A percentile compares a stretch with the other conserved stretches of the same genome.
These are phyloP conservation scores for Athelia psychrophila DNA, from an alignment of 1,284 basidiomycete species.

Conservation along the genomic window DNA sequence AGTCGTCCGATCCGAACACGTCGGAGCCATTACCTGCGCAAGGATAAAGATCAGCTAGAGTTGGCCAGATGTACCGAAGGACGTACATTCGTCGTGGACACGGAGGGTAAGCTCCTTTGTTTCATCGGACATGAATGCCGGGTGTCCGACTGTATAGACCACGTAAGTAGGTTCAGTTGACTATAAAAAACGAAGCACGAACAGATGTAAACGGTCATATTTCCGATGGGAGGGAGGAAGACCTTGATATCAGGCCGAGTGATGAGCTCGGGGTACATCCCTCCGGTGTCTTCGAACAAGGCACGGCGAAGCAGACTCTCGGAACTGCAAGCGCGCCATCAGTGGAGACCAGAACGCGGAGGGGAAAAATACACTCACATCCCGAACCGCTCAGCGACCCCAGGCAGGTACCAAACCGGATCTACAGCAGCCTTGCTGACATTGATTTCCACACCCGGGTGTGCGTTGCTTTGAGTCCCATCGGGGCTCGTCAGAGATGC, in stretches of 20 bases:
- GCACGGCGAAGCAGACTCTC: slow-evolving; percentile 85
- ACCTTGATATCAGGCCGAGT: slow-evolving; percentile 94
- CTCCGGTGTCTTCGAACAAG: slow-evolving; percentile 93
- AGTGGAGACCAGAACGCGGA: neutral
- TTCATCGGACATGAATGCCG: slow-evolving; percentile 75
- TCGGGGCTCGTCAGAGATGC: slow-evolving; percentile 59
- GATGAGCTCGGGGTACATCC: slow-evolving; percentile 95
- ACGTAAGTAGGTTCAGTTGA: neutral
- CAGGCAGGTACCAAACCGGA: slow-evolving; percentile 94
- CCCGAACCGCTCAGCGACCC: slow-evolving; percentile 86
- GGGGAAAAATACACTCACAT: slow-evolving; percentile 54
- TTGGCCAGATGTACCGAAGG: slow-evolving; percentile 21
- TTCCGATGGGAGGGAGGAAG: slow-evolving; percentile 94
- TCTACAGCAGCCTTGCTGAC: slow-evolving; percentile 90
- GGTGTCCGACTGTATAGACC: slow-evolving; percentile 65
- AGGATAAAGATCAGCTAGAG: neutral
- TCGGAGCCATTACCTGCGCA: slow-evolving; percentile 74
- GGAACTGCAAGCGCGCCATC: slow-evolving; percentile 44
- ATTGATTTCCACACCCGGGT: slow-evolving; percentile 84
- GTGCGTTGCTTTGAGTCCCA: slow-evolving; percentile 51
- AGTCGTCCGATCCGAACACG: slow-evolving; percentile 91
- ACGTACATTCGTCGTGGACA: slow-evolving; percentile 90
- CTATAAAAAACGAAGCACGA: neutral
- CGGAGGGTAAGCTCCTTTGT: slow-evolving; percentile 87
- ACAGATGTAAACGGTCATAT: slow-evolving; percentile 89